Evolutionary conservation across 768 basidiomycete species (phyloP), one percentile per base, ranked within the genome.

Genomic region (Leccinum disarticulatum): DNA sequence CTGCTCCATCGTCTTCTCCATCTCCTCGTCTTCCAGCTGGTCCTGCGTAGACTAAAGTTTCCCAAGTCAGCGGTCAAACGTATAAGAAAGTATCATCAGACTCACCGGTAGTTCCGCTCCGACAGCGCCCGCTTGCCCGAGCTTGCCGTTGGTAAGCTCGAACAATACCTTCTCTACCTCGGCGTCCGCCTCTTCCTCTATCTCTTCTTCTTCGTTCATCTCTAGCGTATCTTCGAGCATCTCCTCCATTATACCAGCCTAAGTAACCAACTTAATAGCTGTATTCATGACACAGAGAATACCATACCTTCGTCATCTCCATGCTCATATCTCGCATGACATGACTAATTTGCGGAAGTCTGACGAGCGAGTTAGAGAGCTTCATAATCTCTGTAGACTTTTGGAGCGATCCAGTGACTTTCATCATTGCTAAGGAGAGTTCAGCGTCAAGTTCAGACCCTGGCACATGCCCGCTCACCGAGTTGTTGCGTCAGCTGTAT

Each of bases 331-430:
- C 91, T 36, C 94, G 85, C 97, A 99, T 99, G 1, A 85, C 84
- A 62, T 86, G 88, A 74, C 88, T 90, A 52, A 98, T 85, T 73
- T 98, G 94, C 17, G 97, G 97, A 15, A 99, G 81, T 68, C 87
- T 95, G 64, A 98, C 79, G 51, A 98, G 82, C 28, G 88, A 78
- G 76, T 96, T 98, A n/a, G 95, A 95, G 46, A 95, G 81, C 76
- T 91, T 98, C 95, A 99, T 98, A 61, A 98, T 98, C 73, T 98
- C 95, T 1, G 96, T 95, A 7, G 95, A 97, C 75, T 95, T 97
- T 76, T 98, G 96, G 61, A 99, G 79, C 6, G 95, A 86, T n/a
- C 97, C 97, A 9, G 97, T 98, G 43, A 98, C 93, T 78, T 98
- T 99, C 63, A 88, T 76, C 89, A 98, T 91, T 0, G 97, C 97